Evolutionary conservation across 257 asterid genomes (phyloP).

Genomic region (Haberlea rhodopensis): DNA sequence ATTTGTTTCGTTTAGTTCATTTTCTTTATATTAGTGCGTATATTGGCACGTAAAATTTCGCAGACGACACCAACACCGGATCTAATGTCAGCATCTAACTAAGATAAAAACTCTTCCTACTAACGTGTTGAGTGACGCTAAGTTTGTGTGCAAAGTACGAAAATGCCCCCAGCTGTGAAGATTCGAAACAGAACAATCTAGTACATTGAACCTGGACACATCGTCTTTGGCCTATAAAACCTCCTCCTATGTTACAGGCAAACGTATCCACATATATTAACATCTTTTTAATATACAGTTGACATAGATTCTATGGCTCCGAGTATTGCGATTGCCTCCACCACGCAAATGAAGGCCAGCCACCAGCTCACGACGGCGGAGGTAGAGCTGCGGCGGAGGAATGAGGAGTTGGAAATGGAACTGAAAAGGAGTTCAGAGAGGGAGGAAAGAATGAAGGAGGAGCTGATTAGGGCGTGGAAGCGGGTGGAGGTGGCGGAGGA

Average conservation of each 20-base stretch:
- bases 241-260: not conserved
- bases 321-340: slow-evolving; percentile 4
- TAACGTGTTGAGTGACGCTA: too few species aligned
- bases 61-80: too few species aligned
- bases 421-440: slow-evolving; percentile 48
- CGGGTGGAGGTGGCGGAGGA: slow-evolving; percentile 73
- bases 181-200: too few species aligned
- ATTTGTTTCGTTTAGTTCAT: too few species aligned
- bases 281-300: too few species aligned
- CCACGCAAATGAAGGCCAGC: not conserved
- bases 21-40: too few species aligned
- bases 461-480: slow-evolving; percentile 34
- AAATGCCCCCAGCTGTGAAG: too few species aligned
- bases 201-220: slow-evolving; percentile 69
- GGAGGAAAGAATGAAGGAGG: slow-evolving; percentile 54
- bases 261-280: not conserved
- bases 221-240: slow-evolving; percentile 13
- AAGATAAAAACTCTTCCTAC: too few species aligned
- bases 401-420: slow-evolving; percentile 69
- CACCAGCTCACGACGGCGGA: slow-evolving; percentile 21
- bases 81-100: too few species aligned
- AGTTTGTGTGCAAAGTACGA: too few species aligned
- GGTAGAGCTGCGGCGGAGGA: slow-evolving; percentile 48
- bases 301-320: slow-evolving; percentile 17
- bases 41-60: too few species aligned